These are phyloP conservation scores for Lodderomyces theae DNA, from an alignment of 1,139 yeast species.

Conservation along the genomic window DNA sequence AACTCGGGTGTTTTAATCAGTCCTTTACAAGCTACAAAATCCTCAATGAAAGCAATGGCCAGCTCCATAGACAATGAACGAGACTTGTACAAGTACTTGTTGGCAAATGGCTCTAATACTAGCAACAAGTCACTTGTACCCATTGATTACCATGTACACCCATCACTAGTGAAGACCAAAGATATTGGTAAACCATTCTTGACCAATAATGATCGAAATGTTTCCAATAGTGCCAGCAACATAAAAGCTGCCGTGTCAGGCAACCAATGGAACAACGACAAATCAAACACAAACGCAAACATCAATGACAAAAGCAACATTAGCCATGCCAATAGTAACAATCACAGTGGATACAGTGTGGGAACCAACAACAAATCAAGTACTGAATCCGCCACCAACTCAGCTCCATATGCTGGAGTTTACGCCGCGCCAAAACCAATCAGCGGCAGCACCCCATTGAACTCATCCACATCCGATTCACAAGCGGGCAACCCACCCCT, in stretches of 20 bases:
- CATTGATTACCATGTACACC: slow-evolving; percentile 76
- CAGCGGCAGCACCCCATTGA: not conserved
- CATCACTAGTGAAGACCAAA: slow-evolving; percentile 49
- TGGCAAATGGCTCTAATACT: slow-evolving; percentile 42
- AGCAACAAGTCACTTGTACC: slow-evolving; percentile 45
- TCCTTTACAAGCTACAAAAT: slow-evolving; percentile 58
- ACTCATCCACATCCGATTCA: slow-evolving; percentile 1
- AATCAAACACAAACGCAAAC: slow-evolving; percentile 3
- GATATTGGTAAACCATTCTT: slow-evolving; percentile 40
- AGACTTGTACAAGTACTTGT: slow-evolving; percentile 71
- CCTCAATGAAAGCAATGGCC: slow-evolving; percentile 75
- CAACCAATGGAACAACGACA: slow-evolving; percentile 12
- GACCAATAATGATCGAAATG: slow-evolving; percentile 19
- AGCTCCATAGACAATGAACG: slow-evolving; percentile 76
- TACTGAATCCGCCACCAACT: not conserved
- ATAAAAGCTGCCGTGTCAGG: slow-evolving; percentile 16
- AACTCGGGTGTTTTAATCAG: slow-evolving; percentile 81
- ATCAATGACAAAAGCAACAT: slow-evolving; percentile 4
- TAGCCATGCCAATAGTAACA: not conserved
- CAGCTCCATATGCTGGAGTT: slow-evolving; percentile 6
- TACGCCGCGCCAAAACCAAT: slow-evolving; percentile 4
- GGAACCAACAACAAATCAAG: not conserved
- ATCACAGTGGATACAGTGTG: slow-evolving; percentile 4
- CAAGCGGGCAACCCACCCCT: slow-evolving; percentile 4
- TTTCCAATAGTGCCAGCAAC: slow-evolving; percentile 17